A percentile compares a stretch with the other conserved stretches of the same genome.
These are phyloP conservation scores for Trichophyton schoenleinii DNA, from an alignment of 2,329 filamentous ascomycete species.

Conservation along the genomic window DNA sequence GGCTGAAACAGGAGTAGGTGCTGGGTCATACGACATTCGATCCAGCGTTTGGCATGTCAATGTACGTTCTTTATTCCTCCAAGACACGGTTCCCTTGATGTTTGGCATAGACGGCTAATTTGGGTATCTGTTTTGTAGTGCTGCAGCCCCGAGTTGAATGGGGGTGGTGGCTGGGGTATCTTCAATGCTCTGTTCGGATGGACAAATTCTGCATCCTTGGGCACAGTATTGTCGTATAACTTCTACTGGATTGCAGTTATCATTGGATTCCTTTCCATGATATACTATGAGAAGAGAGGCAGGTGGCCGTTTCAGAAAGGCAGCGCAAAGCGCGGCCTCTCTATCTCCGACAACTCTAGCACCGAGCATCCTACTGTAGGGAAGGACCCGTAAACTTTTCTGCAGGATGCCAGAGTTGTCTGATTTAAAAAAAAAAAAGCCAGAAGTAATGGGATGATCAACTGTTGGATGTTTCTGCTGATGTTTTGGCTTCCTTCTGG, in stretches of 20 bases:
- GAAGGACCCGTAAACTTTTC: not conserved
- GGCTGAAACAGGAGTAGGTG: constrained; percentile 5
- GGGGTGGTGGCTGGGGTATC: constrained; percentile 70
- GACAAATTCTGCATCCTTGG: constrained; percentile 79
- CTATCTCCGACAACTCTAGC: not conserved
- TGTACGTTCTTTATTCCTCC: not conserved
- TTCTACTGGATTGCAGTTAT: constrained; percentile 72
- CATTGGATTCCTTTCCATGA: constrained; percentile 46
- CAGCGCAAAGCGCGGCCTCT: not conserved
- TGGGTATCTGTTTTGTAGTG: constrained; percentile 41
- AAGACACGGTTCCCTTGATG: not conserved
- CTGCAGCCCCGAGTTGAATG: constrained; percentile 60
- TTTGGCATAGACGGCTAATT: not conserved
- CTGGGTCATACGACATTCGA: constrained; percentile 8
- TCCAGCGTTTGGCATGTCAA: constrained; percentile 11
- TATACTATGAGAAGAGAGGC: constrained; percentile 15
- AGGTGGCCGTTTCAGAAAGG: constrained; percentile 12
- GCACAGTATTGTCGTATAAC: constrained; percentile 77
- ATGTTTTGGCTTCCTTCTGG: too few species aligned
- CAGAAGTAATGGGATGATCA: not conserved
- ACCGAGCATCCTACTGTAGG: not conserved
- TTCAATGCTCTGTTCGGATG: constrained; percentile 80
- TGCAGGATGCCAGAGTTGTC: not conserved
- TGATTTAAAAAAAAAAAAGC: not conserved
- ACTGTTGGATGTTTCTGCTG: not conserved